A percentile compares a stretch with the other conserved stretches of the same genome.
Evolutionary conservation across 805 yeast genomes (phyloP).

Genomic region (Monosporozyma siamensis): DNA sequence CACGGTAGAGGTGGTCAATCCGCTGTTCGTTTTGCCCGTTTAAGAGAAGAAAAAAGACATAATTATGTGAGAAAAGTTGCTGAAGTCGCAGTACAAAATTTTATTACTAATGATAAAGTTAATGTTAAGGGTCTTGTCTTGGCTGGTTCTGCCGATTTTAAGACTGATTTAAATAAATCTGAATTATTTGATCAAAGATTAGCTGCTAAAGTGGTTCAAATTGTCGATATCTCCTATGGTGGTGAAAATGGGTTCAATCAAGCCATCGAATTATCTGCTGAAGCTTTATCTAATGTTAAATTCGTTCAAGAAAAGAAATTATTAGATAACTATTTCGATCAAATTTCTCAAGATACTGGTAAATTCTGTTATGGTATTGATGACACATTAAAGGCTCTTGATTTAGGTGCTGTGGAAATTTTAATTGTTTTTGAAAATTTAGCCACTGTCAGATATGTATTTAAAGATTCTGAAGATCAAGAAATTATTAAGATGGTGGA

Average conservation of each 20-base stretch:
- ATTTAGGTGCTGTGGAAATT: conserved; percentile 90
- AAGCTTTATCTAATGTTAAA: conserved; percentile 92
- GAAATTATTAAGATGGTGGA: conserved; percentile 63
- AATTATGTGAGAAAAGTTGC: conserved; percentile 97
- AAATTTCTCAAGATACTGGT: conserved; percentile 95
- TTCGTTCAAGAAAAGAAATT: conserved; percentile 97
- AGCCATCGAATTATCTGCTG: conserved; percentile 96
- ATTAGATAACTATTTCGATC: conserved; percentile 86
- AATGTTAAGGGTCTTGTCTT: conserved; percentile 88
- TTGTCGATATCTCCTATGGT: conserved; percentile 96
- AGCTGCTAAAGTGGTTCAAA: conserved; percentile 74
- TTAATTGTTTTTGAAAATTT: conserved; percentile 89
- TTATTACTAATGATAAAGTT: conserved; percentile 89
- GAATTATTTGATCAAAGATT: conserved; percentile 90
- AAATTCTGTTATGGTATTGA: conserved; percentile 96
- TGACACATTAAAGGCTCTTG: conserved; percentile 92
- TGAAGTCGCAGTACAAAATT: conserved; percentile 95
- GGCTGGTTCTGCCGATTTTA: conserved; percentile 99
- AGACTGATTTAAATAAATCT: conserved; percentile 84
- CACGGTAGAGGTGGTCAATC: conserved; percentile 99
- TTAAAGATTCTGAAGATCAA: conserved; percentile 74
- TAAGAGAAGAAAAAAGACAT: conserved; percentile 98
- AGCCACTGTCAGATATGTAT: conserved; percentile 72
- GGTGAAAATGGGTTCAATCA: conserved; percentile 99
- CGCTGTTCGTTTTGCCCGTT: conserved; percentile 96